Evolutionary conservation across 1,139 yeast species (phyloP).

Genomic region (Protomyces inouyei): DNA sequence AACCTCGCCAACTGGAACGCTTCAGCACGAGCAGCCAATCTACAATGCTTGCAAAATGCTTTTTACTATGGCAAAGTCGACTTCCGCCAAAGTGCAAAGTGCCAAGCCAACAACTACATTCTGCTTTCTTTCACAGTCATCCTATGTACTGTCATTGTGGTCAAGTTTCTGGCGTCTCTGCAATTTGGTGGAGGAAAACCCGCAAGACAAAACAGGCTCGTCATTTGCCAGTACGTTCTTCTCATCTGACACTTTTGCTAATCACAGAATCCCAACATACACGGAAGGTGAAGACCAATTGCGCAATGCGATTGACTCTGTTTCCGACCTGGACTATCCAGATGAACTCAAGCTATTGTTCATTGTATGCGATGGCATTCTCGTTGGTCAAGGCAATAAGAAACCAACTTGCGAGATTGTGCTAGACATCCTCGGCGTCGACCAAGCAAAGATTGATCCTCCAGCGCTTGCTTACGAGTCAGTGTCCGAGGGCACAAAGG

Average conservation of each 20-base stretch:
- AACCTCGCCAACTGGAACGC: constrained; percentile 35
- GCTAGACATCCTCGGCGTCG: constrained; percentile 43
- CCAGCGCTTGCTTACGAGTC: constrained; percentile 43
- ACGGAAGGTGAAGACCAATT: constrained; percentile 45
- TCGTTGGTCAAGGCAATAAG: constrained; percentile 46
- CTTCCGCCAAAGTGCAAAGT: constrained; percentile 41
- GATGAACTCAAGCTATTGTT: constrained; percentile 44
- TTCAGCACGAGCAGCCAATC: constrained; percentile 35
- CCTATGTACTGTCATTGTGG: constrained; percentile 40
- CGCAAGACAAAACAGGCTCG: constrained; percentile 42
- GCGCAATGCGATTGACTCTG: constrained; percentile 45
- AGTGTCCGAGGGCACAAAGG: constrained; percentile 44
- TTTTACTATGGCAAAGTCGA: constrained; percentile 45
- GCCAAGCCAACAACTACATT: constrained; percentile 44
- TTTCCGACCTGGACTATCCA: constrained; percentile 43
- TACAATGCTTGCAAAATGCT: constrained; percentile 41
- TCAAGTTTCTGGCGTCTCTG: constrained; percentile 44
- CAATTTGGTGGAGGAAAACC: constrained; percentile 41
- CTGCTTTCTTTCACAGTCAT: constrained; percentile 42
- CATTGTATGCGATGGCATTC: constrained; percentile 46
- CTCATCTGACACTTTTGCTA: background rate
- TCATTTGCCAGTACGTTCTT: constrained; percentile 41
- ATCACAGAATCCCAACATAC: constrained; percentile 41
- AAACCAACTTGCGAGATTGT: constrained; percentile 45
- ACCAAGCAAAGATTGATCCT: constrained; percentile 41